phyloP scores from a whole-genome alignment of 345 rosid genomes.

The Lumnitzera littorea region DNA sequence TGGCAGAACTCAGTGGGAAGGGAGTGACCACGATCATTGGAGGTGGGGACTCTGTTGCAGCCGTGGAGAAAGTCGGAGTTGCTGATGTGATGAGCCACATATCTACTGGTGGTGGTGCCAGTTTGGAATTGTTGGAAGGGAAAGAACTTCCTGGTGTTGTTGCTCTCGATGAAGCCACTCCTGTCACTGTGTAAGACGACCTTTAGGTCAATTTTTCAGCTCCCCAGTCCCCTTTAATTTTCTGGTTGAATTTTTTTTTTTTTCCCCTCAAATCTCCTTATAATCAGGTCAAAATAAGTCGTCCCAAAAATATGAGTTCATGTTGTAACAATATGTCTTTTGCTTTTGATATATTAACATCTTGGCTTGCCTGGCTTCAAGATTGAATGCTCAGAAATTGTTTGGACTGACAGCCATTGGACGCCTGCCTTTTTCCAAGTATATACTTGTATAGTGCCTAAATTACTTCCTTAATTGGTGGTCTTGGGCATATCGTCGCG shows the following conservation, averaged over 20 bases:
- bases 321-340: no score
- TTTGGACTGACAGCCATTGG: background rate
- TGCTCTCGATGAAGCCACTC: constrained; percentile 65
- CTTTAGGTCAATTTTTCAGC: no score
- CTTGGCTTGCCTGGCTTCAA: no score
- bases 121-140: constrained; percentile 92
- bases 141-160: constrained; percentile 81
- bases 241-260: background rate
- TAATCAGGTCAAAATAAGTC: no score
- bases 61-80: constrained; percentile 86
- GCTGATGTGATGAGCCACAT: constrained; percentile 95
- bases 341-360: no score
- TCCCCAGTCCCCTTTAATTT: no score
- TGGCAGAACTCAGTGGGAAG: constrained; percentile 69
- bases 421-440: constrained; percentile 2
- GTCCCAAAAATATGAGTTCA: no score
- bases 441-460: background rate
- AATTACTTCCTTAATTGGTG: no score
- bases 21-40: constrained; percentile 93
- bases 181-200: constrained; percentile 10
- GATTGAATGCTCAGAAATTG: no score
- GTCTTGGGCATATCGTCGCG: no score
- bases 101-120: constrained; percentile 94
- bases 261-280: no score
- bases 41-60: constrained; percentile 96